Evolutionary conservation across 176 grass and related monocot genomes (phyloP).

Genomic region (Oryza glumipatula): DNA sequence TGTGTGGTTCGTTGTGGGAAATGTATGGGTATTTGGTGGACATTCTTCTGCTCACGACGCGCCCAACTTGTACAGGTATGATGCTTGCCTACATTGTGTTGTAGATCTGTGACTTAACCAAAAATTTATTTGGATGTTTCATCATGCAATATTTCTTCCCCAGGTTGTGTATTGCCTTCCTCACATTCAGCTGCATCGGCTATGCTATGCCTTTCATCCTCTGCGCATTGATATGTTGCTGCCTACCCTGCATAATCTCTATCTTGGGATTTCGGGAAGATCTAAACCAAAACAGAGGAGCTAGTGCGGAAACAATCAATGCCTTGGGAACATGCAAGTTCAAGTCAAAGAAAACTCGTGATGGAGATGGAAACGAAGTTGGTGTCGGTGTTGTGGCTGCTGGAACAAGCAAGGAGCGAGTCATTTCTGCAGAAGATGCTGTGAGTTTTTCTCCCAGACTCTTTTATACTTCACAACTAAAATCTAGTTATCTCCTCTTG

Average conservation of each 20-base stretch:
- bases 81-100: constrained; percentile 29
- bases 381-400: constrained; percentile 71
- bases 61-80: constrained; percentile 84
- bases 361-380: constrained; percentile 42
- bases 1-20: constrained; percentile 98
- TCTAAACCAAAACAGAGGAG: constrained; percentile 67
- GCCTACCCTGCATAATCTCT: constrained; percentile 93
- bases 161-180: constrained; percentile 99
- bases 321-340: constrained; percentile 77
- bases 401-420: constrained; percentile 71
- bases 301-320: constrained; percentile 73
- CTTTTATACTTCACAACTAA: constrained; percentile 8
- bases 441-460: constrained; percentile 40
- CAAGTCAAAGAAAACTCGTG: constrained; percentile 59
- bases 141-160: constrained; percentile 44
- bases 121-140: constrained; percentile 21
- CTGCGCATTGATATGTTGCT: constrained; percentile 90
- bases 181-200: constrained; percentile 96
- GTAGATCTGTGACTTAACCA: neutral
- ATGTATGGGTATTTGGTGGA: constrained; percentile 95
- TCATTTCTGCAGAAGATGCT: constrained; percentile 83
- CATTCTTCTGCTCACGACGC: constrained; percentile 75
- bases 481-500: too few species aligned
- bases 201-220: constrained; percentile 98
- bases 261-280: constrained; percentile 78